These are phyloP conservation scores for Drosera spatulata DNA, from an alignment of 179 eudicot genomes.

Conservation along the genomic window DNA sequence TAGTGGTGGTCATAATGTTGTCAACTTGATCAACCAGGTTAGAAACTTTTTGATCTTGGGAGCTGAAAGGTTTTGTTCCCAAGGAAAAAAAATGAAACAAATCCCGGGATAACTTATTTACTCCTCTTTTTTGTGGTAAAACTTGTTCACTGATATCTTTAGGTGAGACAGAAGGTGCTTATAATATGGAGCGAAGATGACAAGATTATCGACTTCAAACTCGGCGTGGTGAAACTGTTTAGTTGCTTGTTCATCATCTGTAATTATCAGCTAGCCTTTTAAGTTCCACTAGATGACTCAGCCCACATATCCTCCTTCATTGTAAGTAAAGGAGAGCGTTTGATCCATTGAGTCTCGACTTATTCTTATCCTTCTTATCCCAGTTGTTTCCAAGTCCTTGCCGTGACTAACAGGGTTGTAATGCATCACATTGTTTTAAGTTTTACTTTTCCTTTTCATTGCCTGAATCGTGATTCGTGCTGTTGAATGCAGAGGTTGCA, in stretches of 20 bases:
- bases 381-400: too few species aligned
- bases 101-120: too few species aligned
- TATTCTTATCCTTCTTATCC: too few species aligned
- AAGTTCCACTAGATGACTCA: neutral
- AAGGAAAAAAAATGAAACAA: neutral
- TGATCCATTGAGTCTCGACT: too few species aligned
- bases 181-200: constrained; percentile 94
- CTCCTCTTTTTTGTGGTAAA: neutral
- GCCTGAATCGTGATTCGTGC: neutral
- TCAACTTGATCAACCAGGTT: constrained; percentile 54
- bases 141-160: constrained; percentile 4
- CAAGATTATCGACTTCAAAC: constrained; percentile 66
- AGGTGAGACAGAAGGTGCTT: constrained; percentile 74
- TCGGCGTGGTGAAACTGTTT: constrained; percentile 45
- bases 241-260: neutral
- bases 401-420: neutral
- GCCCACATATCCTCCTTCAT: too few species aligned
- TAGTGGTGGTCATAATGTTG: constrained; percentile 87
- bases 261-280: too few species aligned
- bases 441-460: neutral
- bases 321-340: too few species aligned
- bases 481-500: constrained; percentile 51
- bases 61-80: neutral
- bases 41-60: too few species aligned
- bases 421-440: neutral